Percentiles rank a stretch among this genome's conserved stretches.
Conservation (phyloP, 352 stramenopile genomes). For the Saprolegnia diclina region DNA sequence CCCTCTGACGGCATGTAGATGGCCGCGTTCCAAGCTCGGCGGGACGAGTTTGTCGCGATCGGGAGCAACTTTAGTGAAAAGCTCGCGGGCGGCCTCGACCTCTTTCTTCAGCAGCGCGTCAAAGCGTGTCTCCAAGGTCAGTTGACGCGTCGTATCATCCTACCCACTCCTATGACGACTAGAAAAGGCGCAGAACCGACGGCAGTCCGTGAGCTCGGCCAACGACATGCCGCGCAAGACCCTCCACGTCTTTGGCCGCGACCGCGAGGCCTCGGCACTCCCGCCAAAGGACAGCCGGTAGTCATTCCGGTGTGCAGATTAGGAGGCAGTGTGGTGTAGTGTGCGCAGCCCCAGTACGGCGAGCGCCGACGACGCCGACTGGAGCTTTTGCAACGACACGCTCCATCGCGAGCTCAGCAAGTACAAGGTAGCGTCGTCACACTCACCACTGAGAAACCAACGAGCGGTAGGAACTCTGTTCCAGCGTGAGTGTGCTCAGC, state of each 20-base stretch:
- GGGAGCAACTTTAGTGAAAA: slow-evolving; percentile 48
- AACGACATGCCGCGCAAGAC: background rate
- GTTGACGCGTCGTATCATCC: too few species aligned
- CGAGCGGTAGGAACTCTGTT: slow-evolving; percentile 34
- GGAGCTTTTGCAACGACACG: slow-evolving; percentile 53
- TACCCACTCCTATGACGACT: too few species aligned
- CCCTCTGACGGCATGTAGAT: slow-evolving; percentile 39
- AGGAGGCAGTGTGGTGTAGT: background rate
- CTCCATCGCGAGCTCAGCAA: slow-evolving; percentile 43
- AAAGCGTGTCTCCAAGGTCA: slow-evolving; percentile 24
- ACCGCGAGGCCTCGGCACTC: background rate
- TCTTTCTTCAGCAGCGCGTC: slow-evolving; percentile 44
- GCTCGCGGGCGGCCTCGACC: slow-evolving; percentile 44
- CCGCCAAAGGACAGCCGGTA: background rate
- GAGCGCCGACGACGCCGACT: slow-evolving; percentile 45
- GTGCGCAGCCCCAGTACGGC: background rate
- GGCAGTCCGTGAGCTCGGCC: slow-evolving; percentile 1
- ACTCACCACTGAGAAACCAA: too few species aligned
- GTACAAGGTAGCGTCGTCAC: slow-evolving; percentile 55
- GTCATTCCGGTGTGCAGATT: too few species aligned
- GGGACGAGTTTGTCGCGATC: slow-evolving; percentile 50
- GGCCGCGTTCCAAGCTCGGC: slow-evolving; percentile 45
- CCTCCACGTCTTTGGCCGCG: background rate
- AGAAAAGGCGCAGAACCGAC: background rate
- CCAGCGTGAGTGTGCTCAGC: slow-evolving; percentile 34